Conservation (phyloP, 768 basidiomycete species). For the Leccinum subgranulosum region DNA sequence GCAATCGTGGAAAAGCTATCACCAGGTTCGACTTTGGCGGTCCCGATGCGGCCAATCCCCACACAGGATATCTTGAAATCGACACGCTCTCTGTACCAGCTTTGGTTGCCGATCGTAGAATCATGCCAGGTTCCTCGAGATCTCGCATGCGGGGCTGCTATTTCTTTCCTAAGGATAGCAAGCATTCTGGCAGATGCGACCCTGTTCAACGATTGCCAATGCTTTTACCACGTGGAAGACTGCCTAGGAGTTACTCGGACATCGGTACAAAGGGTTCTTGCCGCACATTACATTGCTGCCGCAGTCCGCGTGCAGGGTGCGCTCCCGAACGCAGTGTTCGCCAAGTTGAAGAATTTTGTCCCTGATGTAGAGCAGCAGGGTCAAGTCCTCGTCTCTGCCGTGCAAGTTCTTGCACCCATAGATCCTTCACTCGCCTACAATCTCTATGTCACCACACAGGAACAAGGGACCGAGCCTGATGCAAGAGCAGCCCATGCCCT, state of each 20-base stretch:
- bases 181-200: constrained; percentile 35
- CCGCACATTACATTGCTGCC: constrained; percentile 24
- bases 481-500: constrained; percentile 27
- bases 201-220: constrained; percentile 37
- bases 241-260: constrained; percentile 8
- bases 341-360: constrained; percentile 25
- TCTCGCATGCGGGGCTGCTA: constrained; percentile 30
- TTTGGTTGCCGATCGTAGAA: constrained; percentile 34
- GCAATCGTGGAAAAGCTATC: constrained; percentile 35
- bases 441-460: constrained; percentile 33
- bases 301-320: constrained; percentile 27
- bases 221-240: constrained; percentile 29
- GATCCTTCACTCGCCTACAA: constrained; percentile 33
- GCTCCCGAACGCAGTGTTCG: constrained; percentile 31
- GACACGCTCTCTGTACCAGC: constrained; percentile 37
- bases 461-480: constrained; percentile 23
- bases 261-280: constrained; percentile 9
- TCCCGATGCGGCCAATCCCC: neutral
- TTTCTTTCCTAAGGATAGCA: constrained; percentile 47
- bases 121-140: constrained; percentile 32
- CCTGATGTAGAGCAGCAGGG: constrained; percentile 24
- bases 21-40: neutral
- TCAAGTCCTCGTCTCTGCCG: constrained; percentile 23
- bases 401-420: constrained; percentile 20
- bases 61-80: constrained; percentile 23